A percentile compares a stretch with the other conserved stretches of the same genome.
Evolutionary conservation across 2,329 filamentous ascomycete genomes (phyloP).

Genomic region (Colletotrichum nymphaeae): DNA sequence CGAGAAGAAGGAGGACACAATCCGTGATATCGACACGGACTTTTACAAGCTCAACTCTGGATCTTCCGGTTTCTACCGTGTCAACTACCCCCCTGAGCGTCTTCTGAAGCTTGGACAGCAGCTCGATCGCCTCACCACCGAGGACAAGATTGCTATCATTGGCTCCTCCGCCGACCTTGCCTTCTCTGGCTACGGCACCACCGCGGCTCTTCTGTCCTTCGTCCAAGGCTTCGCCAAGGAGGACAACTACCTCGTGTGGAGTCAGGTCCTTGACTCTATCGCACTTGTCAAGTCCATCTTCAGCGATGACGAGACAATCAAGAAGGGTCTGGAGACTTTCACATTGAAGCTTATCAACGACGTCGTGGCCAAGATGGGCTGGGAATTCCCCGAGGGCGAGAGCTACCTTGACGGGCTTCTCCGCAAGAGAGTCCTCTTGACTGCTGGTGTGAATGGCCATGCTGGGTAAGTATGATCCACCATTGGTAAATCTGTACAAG

Average conservation of each 20-base stretch:
- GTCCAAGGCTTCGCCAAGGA: conserved; percentile 87
- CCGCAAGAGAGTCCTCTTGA: conserved; percentile 81
- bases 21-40: conserved; percentile 77
- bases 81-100: conserved; percentile 89
- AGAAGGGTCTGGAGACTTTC: conserved; percentile 81
- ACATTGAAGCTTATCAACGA: conserved; percentile 80
- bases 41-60: conserved; percentile 97
- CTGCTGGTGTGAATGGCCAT: conserved; percentile 82
- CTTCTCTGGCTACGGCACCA: conserved; percentile 86
- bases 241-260: conserved; percentile 89
- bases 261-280: conserved; percentile 83
- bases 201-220: conserved; percentile 83
- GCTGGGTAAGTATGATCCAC: conserved; percentile 66
- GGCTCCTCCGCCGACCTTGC: conserved; percentile 92
- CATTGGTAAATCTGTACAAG: not conserved
- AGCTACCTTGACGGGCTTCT: conserved; percentile 86
- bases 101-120: conserved; percentile 83
- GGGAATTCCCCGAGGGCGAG: conserved; percentile 83
- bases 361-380: conserved; percentile 84
- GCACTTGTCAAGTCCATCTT: conserved; percentile 87
- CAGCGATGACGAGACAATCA: conserved; percentile 77
- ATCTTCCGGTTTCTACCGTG: conserved; percentile 89
- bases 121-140: conserved; percentile 79
- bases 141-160: conserved; percentile 93
- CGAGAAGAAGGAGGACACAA: conserved; percentile 79